These are phyloP conservation scores for Tephrocybe sp. DNA, from an alignment of 768 basidiomycete genomes.

Conservation along the genomic window DNA sequence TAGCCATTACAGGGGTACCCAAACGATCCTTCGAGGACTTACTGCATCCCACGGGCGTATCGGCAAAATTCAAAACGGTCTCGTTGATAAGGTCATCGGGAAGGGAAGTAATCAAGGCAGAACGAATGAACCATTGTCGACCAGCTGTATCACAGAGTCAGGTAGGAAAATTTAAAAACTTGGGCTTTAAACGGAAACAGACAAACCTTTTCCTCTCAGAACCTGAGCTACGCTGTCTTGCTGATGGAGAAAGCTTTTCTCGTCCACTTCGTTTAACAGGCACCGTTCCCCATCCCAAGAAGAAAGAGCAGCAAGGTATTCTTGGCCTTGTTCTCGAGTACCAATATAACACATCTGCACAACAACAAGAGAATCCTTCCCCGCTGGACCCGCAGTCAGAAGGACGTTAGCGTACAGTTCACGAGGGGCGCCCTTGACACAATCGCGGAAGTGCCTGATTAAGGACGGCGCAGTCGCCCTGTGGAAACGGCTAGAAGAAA, in stretches of 20 bases:
- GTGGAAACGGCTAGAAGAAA: slow-evolving; percentile 70
- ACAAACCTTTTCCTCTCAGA: slow-evolving; percentile 74
- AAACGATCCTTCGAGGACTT: slow-evolving; percentile 29
- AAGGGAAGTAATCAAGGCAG: slow-evolving; percentile 76
- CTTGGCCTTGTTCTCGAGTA: slow-evolving; percentile 67
- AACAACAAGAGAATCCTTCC: slow-evolving; percentile 81
- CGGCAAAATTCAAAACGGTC: slow-evolving; percentile 77
- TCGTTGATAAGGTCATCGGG: slow-evolving; percentile 84
- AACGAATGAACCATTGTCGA: slow-evolving; percentile 90
- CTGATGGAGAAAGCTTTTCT: slow-evolving; percentile 86
- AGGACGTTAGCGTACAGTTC: slow-evolving; percentile 89
- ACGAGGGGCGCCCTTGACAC: slow-evolving; percentile 83
- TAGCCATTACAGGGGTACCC: background rate
- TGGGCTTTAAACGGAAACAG: background rate
- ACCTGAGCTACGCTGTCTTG: slow-evolving; percentile 92
- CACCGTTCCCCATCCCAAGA: slow-evolving; percentile 89
- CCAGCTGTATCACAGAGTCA: slow-evolving; percentile 45
- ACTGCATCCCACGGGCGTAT: slow-evolving; percentile 92
- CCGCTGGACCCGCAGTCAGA: slow-evolving; percentile 84
- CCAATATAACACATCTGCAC: slow-evolving; percentile 92
- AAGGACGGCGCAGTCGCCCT: slow-evolving; percentile 83
- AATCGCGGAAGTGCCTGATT: slow-evolving; percentile 90
- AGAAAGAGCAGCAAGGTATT: slow-evolving; percentile 75
- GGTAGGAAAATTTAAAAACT: background rate
- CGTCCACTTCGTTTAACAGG: slow-evolving; percentile 85